Evolutionary conservation across 2,329 filamentous ascomycete genomes (phyloP).

Genomic region (Lachnellula subtilissima): DNA sequence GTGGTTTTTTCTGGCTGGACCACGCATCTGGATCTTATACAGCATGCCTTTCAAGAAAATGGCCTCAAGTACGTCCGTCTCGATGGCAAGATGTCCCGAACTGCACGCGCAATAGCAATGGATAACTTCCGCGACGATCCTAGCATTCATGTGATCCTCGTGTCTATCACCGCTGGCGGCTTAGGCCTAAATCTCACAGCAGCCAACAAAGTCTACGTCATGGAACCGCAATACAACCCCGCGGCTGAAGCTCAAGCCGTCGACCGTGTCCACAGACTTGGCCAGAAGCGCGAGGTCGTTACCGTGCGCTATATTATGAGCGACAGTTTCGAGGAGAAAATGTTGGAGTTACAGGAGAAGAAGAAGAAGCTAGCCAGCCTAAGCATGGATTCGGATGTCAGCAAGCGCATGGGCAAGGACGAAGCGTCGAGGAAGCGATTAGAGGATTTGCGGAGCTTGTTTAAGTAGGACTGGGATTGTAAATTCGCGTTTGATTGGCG

Average conservation of each 20-base stretch:
- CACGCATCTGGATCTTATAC: conserved; percentile 85
- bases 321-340: conserved; percentile 88
- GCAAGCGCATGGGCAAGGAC: conserved; percentile 28
- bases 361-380: conserved; percentile 88
- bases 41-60: conserved; percentile 66
- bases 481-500: neutral
- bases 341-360: conserved; percentile 82
- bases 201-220: conserved; percentile 84
- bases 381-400: conserved; percentile 61
- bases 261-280: conserved; percentile 85
- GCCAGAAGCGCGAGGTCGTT: conserved; percentile 83
- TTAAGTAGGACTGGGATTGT: conserved; percentile 31
- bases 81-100: conserved; percentile 81
- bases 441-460: conserved; percentile 55
- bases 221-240: conserved; percentile 98
- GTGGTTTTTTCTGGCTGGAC: conserved; percentile 98
- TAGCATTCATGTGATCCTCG: conserved; percentile 72
- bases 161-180: conserved; percentile 88
- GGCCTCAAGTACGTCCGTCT: conserved; percentile 72
- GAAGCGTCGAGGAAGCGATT: conserved; percentile 38
- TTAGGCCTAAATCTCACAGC: conserved; percentile 86
- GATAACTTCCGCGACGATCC: conserved; percentile 70
- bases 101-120: conserved; percentile 69
- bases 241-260: conserved; percentile 91
- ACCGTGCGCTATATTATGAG: conserved; percentile 88